Evolutionary conservation across 2,329 filamentous ascomycete genomes (phyloP), one percentile per base, ranked within the genome.

Genomic region (Dactylella cylindrospora): DNA sequence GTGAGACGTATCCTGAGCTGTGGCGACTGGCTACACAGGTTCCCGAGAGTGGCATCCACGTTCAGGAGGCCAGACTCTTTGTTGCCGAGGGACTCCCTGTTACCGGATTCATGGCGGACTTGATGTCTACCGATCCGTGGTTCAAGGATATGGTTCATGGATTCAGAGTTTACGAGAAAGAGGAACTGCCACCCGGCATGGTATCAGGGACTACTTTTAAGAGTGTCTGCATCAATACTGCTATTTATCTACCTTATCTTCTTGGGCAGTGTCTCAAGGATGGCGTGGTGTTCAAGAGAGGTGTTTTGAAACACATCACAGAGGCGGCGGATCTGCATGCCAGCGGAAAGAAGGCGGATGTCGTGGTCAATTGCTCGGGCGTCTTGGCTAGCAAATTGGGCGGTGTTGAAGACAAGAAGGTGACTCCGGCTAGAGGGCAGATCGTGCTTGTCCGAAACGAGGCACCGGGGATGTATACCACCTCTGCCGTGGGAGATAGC

Each of bases 181-280:
- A 38, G 3, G 64, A 59, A 40, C 6, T 66, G 8, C 80, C 82
- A 0, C 68, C 75, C 0, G 86, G 80, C 13, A 80, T 84, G 47
- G 84, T 89, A 61, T 85, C 84, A 8, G 90, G 83, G 19, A 86
- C 82, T 44, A 77, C 79, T 51, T 95, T 93, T 72, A 88, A 82
- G 5, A 91, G 87, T 0, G 84, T 95, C 32, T 96, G 90, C 74
- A 91, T 96, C 72, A 96, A 97, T 74, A 88, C 88, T 0, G 82
- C 86, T 33, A 74, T 96, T 55, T 97, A 96, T 74, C 81, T 96
- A 1, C 83, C 88, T 3, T 96, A 87, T 82, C 83, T 97, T 0
- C 76, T 87, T 0, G 86, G 87, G 0, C 84, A 93, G 74, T 94
- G 88, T 71, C 78, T 86, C 22, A 83, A 82, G 67, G 81, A 83